A percentile compares a stretch with the other conserved stretches of the same genome.
phyloP scores from a whole-genome alignment of 257 asterid genomes.

The Haberlea rhodopensis region DNA sequence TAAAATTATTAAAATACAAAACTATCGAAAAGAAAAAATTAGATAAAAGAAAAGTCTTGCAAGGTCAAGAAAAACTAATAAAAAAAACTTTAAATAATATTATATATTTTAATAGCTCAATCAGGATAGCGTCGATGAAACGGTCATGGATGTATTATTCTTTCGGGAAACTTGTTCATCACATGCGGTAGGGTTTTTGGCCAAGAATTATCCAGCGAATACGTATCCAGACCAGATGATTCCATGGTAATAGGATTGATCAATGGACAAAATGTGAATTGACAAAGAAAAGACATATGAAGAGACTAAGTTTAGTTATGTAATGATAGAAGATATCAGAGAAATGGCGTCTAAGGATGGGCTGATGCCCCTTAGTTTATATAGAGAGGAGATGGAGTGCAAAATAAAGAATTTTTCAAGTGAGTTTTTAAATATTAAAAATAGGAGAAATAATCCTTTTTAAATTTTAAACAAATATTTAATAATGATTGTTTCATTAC shows the following conservation, averaged over 20 bases:
- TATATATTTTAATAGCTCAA: constrained; percentile 37
- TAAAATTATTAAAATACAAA: background rate
- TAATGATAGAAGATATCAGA: constrained; percentile 29
- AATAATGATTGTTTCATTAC: too few relatives aligned
- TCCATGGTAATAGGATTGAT: constrained; percentile 6
- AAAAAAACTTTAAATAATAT: too few relatives aligned
- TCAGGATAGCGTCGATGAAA: constrained; percentile 28
- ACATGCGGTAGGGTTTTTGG: background rate
- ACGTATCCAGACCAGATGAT: background rate
- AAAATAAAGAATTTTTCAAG: too few relatives aligned
- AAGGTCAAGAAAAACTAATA: constrained; percentile 45
- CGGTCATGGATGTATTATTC: background rate
- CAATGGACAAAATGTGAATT: background rate
- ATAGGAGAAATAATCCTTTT: too few relatives aligned
- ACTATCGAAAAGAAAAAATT: background rate
- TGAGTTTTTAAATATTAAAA: too few relatives aligned
- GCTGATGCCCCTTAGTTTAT: background rate
- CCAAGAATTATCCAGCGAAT: background rate
- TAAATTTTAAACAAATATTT: too few relatives aligned
- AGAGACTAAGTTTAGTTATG: constrained; percentile 19
- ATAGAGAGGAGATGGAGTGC: background rate
- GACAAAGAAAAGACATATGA: constrained; percentile 32
- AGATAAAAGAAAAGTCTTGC: constrained; percentile 33
- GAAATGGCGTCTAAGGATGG: too few relatives aligned
- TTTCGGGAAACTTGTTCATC: constrained; percentile 1